Evolutionary conservation across 306 rosid species (phyloP).

Genomic region (Cicer arietinum): DNA sequence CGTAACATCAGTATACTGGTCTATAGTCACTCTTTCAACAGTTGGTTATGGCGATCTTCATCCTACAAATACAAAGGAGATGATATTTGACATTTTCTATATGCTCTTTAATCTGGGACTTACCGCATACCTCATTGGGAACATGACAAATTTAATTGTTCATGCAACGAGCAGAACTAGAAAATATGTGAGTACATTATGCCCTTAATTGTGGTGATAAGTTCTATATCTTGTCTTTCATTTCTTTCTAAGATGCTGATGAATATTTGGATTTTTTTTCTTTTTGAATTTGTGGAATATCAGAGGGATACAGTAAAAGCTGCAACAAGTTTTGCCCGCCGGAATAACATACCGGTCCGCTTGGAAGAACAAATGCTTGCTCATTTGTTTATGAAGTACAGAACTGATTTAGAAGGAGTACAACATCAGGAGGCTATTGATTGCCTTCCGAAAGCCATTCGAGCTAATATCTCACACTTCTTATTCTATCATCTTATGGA

Average conservation of each 20-base stretch:
- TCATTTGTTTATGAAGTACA: slow-evolving; percentile 73
- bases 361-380: slow-evolving; percentile 85
- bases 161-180: slow-evolving; percentile 76
- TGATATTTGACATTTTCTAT: slow-evolving; percentile 56
- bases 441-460: slow-evolving; percentile 83
- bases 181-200: slow-evolving; percentile 65
- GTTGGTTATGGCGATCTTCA: slow-evolving; percentile 90
- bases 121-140: slow-evolving; percentile 73
- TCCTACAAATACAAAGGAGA: slow-evolving; percentile 67
- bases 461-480: slow-evolving; percentile 66
- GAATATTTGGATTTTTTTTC: neutral
- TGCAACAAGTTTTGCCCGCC: slow-evolving; percentile 65
- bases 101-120: slow-evolving; percentile 67
- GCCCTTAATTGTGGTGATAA: neutral
- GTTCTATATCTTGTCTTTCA: neutral
- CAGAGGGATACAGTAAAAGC: slow-evolving; percentile 80
- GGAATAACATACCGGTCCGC: slow-evolving; percentile 70
- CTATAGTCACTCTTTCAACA: slow-evolving; percentile 65
- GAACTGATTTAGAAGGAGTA: slow-evolving; percentile 81
- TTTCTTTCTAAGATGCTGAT: neutral
- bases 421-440: slow-evolving; percentile 85
- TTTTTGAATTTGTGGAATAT: slow-evolving; percentile 38
- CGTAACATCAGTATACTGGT: slow-evolving; percentile 73
- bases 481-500: slow-evolving; percentile 70
- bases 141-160: slow-evolving; percentile 87